Percentiles rank a stretch among this genome's conserved stretches.
phyloP scores from a whole-genome alignment of 805 yeast species.

The Candida methanosorbosa region DNA sequence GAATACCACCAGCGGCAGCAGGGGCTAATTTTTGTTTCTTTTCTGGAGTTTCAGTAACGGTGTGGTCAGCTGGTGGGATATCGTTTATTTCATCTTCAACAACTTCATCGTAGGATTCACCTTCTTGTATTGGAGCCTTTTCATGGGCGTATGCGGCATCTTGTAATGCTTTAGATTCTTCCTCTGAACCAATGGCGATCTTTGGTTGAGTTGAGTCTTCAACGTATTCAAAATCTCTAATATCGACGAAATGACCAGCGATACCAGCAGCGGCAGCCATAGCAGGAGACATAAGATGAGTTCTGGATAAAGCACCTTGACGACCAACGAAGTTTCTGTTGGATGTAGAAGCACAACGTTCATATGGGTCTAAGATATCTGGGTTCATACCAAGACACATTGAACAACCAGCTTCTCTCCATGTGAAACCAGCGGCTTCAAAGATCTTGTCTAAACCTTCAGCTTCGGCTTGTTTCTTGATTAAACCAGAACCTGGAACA shows the following conservation, averaged over 20 bases:
- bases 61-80: slow-evolving; percentile 46
- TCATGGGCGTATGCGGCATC: slow-evolving; percentile 64
- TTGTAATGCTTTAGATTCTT: slow-evolving; percentile 51
- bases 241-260: slow-evolving; percentile 83
- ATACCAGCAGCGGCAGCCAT: slow-evolving; percentile 99
- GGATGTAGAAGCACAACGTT: slow-evolving; percentile 97
- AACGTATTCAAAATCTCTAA: slow-evolving; percentile 67
- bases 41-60: slow-evolving; percentile 26
- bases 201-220: slow-evolving; percentile 50
- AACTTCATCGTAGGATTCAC: slow-evolving; percentile 39
- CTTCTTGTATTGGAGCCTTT: slow-evolving; percentile 49
- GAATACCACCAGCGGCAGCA: slow-evolving; percentile 49
- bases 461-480: slow-evolving; percentile 85
- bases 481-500: slow-evolving; percentile 97
- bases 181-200: slow-evolving; percentile 34
- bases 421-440: slow-evolving; percentile 87
- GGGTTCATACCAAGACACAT: slow-evolving; percentile 99
- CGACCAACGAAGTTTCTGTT: slow-evolving; percentile 99
- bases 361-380: slow-evolving; percentile 88
- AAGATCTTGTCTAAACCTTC: slow-evolving; percentile 94
- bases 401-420: slow-evolving; percentile 99
- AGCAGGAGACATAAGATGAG: slow-evolving; percentile 97
- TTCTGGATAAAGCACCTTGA: slow-evolving; percentile 94
- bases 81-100: slow-evolving; percentile 51
- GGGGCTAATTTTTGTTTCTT: slow-evolving; percentile 19